Conservation (phyloP, 208 protist species). For the Leishmania tarentolae region DNA sequence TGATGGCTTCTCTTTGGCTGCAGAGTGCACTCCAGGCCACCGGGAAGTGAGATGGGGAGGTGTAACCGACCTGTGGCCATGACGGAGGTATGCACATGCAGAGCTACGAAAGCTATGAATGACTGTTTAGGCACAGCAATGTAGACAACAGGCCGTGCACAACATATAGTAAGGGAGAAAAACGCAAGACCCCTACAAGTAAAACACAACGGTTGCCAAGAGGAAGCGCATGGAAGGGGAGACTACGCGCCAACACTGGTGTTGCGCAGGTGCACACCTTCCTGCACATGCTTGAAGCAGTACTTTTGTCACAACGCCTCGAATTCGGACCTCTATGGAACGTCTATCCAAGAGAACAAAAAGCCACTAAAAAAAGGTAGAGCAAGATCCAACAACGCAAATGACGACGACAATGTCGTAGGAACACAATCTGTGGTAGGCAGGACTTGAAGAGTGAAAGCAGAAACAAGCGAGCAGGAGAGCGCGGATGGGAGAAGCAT, state of each 20-base stretch:
- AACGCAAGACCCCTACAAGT: background rate
- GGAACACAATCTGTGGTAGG: background rate
- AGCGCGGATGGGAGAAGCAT: background rate
- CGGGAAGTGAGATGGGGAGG: background rate
- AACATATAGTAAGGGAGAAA: background rate
- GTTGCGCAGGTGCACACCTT: background rate
- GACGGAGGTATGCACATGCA: background rate
- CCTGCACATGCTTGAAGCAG: background rate
- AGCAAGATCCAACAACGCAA: background rate
- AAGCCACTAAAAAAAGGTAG: background rate
- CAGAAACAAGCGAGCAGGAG: background rate
- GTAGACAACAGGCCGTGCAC: background rate
- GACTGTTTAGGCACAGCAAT: background rate
- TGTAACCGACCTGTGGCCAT: background rate
- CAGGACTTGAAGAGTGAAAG: background rate
- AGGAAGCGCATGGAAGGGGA: background rate
- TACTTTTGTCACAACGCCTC: background rate
- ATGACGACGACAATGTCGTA: background rate
- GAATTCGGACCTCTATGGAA: background rate
- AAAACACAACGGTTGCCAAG: background rate
- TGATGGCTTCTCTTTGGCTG: background rate
- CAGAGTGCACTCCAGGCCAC: background rate
- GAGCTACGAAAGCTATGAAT: background rate
- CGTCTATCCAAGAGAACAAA: background rate
- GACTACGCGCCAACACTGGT: too few relatives aligned